A percentile compares a stretch with the other conserved stretches of the same genome.
These are phyloP conservation scores for Xylaria telfairii DNA, from an alignment of 495 filamentous ascomycete species.

Conservation along the genomic window DNA sequence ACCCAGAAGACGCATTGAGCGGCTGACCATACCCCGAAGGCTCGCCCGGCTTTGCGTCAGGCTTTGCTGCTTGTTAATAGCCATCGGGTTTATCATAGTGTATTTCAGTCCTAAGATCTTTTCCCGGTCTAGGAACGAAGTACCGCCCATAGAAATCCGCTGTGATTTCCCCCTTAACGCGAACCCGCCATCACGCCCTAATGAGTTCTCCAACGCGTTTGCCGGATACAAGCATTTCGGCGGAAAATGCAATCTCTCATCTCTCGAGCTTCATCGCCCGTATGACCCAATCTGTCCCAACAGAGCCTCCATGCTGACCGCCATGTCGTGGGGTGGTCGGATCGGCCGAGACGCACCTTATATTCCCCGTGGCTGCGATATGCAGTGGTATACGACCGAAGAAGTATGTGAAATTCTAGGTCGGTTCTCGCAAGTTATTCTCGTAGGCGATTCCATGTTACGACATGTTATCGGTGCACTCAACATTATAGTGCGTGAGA, in stretches of 20 bases:
- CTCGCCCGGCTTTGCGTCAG: constrained; percentile 10
- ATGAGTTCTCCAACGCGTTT: constrained; percentile 31
- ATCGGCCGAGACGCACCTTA: constrained; percentile 57
- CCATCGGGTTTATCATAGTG: background rate
- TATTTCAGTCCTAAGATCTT: constrained; percentile 2
- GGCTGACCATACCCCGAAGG: constrained; percentile 24
- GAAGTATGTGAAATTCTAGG: constrained; percentile 57
- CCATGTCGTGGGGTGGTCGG: constrained; percentile 58
- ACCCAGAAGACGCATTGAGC: background rate
- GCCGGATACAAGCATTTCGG: constrained; percentile 35
- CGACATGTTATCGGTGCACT: constrained; percentile 59
- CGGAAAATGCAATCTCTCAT: constrained; percentile 54
- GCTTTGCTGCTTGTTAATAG: background rate
- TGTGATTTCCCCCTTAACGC: constrained; percentile 21
- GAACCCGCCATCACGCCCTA: constrained; percentile 23
- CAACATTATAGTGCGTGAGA: constrained; percentile 56
- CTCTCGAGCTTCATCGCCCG: constrained; percentile 55
- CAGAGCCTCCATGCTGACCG: constrained; percentile 50
- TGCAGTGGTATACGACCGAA: constrained; percentile 58
- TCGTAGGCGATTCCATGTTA: constrained; percentile 61
- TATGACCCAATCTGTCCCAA: constrained; percentile 51
- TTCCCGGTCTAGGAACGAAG: background rate
- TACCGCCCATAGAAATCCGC: background rate
- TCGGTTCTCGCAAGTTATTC: constrained; percentile 55
- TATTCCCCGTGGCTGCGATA: constrained; percentile 56